Evolutionary conservation across 2,329 filamentous ascomycete species (phyloP), one percentile per base, ranked within the genome.

Genomic region (Venturiaceae sp.): DNA sequence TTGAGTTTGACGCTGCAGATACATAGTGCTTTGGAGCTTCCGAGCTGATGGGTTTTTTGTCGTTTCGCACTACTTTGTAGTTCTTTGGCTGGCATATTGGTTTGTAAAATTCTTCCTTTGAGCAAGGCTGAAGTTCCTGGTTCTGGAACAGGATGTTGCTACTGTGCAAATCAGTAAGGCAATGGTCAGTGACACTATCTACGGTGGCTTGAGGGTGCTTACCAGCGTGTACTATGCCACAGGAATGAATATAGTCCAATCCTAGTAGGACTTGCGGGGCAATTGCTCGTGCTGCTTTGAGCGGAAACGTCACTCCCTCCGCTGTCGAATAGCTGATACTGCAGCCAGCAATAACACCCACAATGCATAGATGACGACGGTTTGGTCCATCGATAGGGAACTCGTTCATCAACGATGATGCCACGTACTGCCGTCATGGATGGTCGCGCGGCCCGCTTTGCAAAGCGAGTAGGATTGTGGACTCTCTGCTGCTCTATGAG

Each of bases 341-440:
- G n/a, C 13, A 5, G 14, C 52, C 33, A 28, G 32, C 33, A 32
- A 28, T 23, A 11, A 53, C 33, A 7, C 11, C 5, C 3, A 56
- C 32, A 28, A 52, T 28, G 32, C 33, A 56, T 5, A 44, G 33
- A 23, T 56, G 53, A 4, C 32, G 11, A 21, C 53, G 32, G 26
- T 56, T 52, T 64, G n/a, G 32, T 21, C 53, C 53, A 5, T 56
- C 53, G 11, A 56, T 28, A 5, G 21, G 19, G 32, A 56, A 56
- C 5, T 44, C 28, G 23, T 56, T 34, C 21, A 41, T 23, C 21
- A 56, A 33, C 28, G 16, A 5, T 16, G 52, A 23, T 13, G 16
- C n/a, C 16, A 56, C 50, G n/a, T 54, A 56, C 11, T 34, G 53
- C 16, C 32, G 14, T 3, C 53, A 6, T 8, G 32, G n/a, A 32